Conservation (phyloP, 1,284 basidiomycete species). For the Leccinum laetum region DNA sequence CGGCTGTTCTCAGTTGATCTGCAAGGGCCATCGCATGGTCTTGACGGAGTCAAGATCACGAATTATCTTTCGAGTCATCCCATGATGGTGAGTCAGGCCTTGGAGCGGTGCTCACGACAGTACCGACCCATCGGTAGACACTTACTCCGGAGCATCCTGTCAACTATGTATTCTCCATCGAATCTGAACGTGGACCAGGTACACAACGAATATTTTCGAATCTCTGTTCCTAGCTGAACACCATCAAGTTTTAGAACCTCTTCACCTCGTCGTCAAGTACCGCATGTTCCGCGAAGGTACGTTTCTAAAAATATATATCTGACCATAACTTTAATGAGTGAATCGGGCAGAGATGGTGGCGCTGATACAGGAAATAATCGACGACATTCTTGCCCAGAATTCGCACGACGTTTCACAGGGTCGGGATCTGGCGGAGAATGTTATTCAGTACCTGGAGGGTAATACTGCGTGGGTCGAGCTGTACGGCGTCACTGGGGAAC, state of each 20-base stretch:
- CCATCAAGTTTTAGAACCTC: conserved; percentile 55
- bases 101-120: not conserved
- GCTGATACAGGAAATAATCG: conserved; percentile 53
- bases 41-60: conserved; percentile 51
- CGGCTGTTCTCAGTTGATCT: conserved; percentile 63
- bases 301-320: conserved; percentile 4
- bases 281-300: conserved; percentile 75
- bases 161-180: conserved; percentile 71
- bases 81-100: conserved; percentile 38
- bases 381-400: conserved; percentile 38
- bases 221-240: conserved; percentile 9
- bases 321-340: conserved; percentile 3
- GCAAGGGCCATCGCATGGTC: conserved; percentile 40
- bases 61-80: conserved; percentile 43
- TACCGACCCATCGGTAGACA: conserved; percentile 44
- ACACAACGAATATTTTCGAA: conserved; percentile 3
- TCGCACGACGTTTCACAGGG: conserved; percentile 27
- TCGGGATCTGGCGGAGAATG: conserved; percentile 42
- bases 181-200: conserved; percentile 63
- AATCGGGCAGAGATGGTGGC: conserved; percentile 55
- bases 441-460: conserved; percentile 60
- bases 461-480: conserved; percentile 65
- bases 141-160: conserved; percentile 68
- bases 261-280: conserved; percentile 66
- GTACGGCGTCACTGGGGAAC: conserved; percentile 68